Evolutionary conservation across 2,329 filamentous ascomycete species (phyloP).

Genomic region (Claviceps pazoutovae): DNA sequence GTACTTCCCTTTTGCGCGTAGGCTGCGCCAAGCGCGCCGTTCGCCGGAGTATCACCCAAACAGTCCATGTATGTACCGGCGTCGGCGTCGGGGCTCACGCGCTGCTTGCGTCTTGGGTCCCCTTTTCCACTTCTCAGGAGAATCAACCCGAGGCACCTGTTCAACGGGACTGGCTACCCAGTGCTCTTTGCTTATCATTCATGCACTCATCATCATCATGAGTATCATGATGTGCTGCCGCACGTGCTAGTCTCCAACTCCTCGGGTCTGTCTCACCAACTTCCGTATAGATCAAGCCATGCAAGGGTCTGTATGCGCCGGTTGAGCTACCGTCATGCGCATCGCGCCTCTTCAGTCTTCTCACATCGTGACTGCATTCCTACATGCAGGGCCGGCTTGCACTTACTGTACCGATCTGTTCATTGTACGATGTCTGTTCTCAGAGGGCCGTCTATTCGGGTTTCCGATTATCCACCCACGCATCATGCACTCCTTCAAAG

Average conservation of each 20-base stretch:
- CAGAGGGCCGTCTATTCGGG: background rate
- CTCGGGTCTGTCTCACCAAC: background rate
- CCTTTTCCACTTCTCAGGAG: no score
- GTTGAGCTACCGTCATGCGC: background rate
- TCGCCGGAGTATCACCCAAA: background rate
- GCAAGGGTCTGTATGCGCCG: background rate
- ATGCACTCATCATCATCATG: no score
- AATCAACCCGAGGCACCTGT: no score
- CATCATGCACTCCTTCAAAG: background rate
- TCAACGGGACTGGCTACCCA: no score
- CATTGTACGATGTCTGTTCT: background rate
- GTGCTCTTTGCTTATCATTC: no score
- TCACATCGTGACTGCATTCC: background rate
- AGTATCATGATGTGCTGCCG: background rate
- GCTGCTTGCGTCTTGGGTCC: no score
- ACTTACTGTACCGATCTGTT: background rate
- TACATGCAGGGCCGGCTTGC: background rate
- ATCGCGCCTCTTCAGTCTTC: background rate
- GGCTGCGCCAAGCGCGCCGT: background rate
- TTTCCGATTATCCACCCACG: background rate
- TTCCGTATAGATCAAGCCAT: constrained; percentile 1
- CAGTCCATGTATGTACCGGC: background rate
- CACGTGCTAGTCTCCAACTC: background rate
- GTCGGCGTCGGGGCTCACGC: background rate
- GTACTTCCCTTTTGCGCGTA: background rate